Percentiles rank a stretch among this genome's conserved stretches.
These are phyloP conservation scores for Cryptosporidium canis DNA, from an alignment of 169 alveolate species.

Conservation along the genomic window DNA sequence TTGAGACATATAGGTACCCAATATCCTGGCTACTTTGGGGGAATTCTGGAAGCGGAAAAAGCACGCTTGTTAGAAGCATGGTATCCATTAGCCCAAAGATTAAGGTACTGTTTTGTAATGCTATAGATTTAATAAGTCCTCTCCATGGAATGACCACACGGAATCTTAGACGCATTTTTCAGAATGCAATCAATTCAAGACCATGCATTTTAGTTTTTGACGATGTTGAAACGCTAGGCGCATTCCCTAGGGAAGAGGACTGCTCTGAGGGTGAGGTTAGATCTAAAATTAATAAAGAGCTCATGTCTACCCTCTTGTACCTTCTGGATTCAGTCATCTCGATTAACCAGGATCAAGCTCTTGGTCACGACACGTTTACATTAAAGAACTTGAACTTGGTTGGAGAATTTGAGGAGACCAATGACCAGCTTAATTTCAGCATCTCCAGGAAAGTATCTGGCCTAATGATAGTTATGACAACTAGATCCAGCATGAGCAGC, in stretches of 20 bases:
- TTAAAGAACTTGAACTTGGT: not conserved
- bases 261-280: constrained; percentile 28
- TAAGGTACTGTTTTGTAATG: constrained; percentile 24
- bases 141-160: constrained; percentile 61
- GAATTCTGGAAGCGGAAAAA: constrained; percentile 54
- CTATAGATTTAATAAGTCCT: constrained; percentile 43
- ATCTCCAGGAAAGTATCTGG: constrained; percentile 25
- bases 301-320: constrained; percentile 16
- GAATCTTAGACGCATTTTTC: constrained; percentile 39
- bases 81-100: constrained; percentile 46
- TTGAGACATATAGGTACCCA: constrained; percentile 10
- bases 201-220: constrained; percentile 56
- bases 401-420: not conserved
- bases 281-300: constrained; percentile 29
- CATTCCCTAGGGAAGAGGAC: not conserved
- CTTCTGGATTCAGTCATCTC: constrained; percentile 43
- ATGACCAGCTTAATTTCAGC: not conserved
- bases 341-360: not conserved
- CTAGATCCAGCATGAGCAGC: not conserved
- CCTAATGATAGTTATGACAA: constrained; percentile 46
- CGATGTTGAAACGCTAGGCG: constrained; percentile 40
- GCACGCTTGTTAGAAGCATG: constrained; percentile 63
- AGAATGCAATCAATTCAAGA: constrained; percentile 47
- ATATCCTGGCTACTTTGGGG: constrained; percentile 68
- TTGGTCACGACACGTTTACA: not conserved